Percentiles rank a stretch among this genome's conserved stretches.
These are phyloP conservation scores for Coemansia sp. DNA, from an alignment of 192 early-diverging fungal species.

Conservation along the genomic window DNA sequence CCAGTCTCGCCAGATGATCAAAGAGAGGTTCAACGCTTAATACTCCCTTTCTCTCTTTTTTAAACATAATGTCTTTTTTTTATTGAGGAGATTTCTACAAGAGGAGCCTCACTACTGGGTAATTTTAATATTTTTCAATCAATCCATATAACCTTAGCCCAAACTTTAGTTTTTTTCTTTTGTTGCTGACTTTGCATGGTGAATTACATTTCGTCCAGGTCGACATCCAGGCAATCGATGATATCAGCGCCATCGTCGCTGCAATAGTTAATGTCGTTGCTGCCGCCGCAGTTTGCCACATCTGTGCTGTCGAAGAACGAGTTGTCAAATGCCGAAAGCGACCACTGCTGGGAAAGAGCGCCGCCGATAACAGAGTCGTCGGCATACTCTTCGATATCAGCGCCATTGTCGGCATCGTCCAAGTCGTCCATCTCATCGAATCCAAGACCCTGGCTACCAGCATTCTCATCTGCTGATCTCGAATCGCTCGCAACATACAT, in stretches of 20 bases:
- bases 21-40: slow-evolving; percentile 43
- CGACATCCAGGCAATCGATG: slow-evolving; percentile 47
- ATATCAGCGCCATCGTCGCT: slow-evolving; percentile 21
- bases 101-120: too few relatives aligned
- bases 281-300: background rate
- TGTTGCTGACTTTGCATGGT: too few relatives aligned
- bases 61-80: slow-evolving; percentile 2
- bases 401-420: background rate
- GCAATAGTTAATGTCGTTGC: background rate
- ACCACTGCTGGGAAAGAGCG: slow-evolving; percentile 43
- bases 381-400: slow-evolving; percentile 9
- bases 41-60: slow-evolving; percentile 21
- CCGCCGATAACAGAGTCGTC: slow-evolving; percentile 44
- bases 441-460: background rate
- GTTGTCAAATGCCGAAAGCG: slow-evolving; percentile 11
- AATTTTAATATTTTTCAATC: too few relatives aligned
- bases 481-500: too few relatives aligned
- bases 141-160: too few relatives aligned
- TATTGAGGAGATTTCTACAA: too few relatives aligned
- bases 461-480: too few relatives aligned
- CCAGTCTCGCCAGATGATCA: slow-evolving; percentile 42
- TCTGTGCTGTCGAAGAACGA: background rate
- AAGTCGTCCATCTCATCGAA: background rate
- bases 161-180: too few relatives aligned
- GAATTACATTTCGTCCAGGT: slow-evolving; percentile 43